Conservation (phyloP, 805 yeast genomes). For the Metschnikowia rubicola region DNA sequence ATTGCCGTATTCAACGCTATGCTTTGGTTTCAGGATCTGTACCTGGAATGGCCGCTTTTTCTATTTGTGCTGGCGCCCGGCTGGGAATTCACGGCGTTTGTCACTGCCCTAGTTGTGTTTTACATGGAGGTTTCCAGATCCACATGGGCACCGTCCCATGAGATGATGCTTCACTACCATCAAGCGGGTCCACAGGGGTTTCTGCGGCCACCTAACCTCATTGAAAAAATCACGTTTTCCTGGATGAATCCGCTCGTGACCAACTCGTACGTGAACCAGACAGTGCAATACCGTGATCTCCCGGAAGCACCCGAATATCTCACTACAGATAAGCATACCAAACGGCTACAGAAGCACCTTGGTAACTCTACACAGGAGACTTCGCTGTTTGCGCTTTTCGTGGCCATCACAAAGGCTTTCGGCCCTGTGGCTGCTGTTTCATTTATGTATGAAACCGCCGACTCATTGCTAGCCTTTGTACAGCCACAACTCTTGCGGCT, state of each 20-base stretch:
- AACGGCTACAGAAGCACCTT: slow-evolving; percentile 19
- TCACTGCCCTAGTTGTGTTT: slow-evolving; percentile 32
- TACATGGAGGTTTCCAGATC: slow-evolving; percentile 33
- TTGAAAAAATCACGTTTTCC: slow-evolving; percentile 40
- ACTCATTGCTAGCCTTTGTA: slow-evolving; percentile 42
- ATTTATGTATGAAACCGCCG: slow-evolving; percentile 23
- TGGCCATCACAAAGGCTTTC: slow-evolving; percentile 25
- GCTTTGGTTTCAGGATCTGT: slow-evolving; percentile 26
- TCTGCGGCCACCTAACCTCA: slow-evolving; percentile 25
- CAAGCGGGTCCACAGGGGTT: slow-evolving; percentile 15
- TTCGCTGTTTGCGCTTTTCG: slow-evolving; percentile 12
- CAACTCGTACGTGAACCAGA: slow-evolving; percentile 36
- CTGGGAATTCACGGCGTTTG: slow-evolving; percentile 11
- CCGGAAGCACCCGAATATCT: slow-evolving; percentile 28
- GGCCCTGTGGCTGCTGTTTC: slow-evolving; percentile 23
- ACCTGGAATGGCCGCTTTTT: slow-evolving; percentile 24
- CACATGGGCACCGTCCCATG: slow-evolving; percentile 39
- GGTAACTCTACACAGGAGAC: slow-evolving; percentile 5
- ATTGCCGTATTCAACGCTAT: slow-evolving; percentile 17
- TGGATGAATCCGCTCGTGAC: slow-evolving; percentile 47
- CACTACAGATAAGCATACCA: slow-evolving; percentile 21
- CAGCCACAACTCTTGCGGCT: slow-evolving; percentile 80
- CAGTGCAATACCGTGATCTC: slow-evolving; percentile 27
- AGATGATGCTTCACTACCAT: slow-evolving; percentile 32
- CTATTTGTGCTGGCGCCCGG: slow-evolving; percentile 3